Percentiles rank a stretch among this genome's conserved stretches.
These are phyloP conservation scores for Wickerhamiella allomyrinae DNA, from an alignment of 805 yeast species.

Conservation along the genomic window DNA sequence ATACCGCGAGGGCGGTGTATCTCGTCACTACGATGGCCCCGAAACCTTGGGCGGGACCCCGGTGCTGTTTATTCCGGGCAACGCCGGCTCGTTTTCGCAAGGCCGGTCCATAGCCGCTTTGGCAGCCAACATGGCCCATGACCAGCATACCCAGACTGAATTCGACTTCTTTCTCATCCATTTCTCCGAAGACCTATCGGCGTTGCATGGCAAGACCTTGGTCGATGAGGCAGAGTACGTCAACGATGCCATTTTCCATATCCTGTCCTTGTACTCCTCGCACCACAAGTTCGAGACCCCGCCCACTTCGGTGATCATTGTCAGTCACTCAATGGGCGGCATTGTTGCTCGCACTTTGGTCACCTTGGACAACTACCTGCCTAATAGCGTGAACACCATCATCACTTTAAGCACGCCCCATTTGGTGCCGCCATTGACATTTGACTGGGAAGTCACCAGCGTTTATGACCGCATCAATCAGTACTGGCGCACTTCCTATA, in stretches of 20 bases:
- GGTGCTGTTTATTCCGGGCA: constrained; percentile 88
- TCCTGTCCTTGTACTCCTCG: constrained; percentile 48
- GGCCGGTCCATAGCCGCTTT: constrained; percentile 86
- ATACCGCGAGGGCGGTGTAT: constrained; percentile 63
- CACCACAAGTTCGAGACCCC: constrained; percentile 21
- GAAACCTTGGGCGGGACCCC: constrained; percentile 64
- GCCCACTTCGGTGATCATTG: constrained; percentile 59
- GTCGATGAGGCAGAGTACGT: constrained; percentile 86
- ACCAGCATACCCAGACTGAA: constrained; percentile 23
- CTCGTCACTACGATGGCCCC: constrained; percentile 7
- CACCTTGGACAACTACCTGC: constrained; percentile 59
- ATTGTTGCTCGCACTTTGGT: constrained; percentile 78
- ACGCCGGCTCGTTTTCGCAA: constrained; percentile 89
- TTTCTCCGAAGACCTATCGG: constrained; percentile 91
- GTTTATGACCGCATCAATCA: constrained; percentile 61
- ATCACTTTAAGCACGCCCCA: constrained; percentile 86
- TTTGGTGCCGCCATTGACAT: constrained; percentile 80
- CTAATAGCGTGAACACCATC: constrained; percentile 66
- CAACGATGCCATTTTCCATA: constrained; percentile 74
- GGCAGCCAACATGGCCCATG: constrained; percentile 41
- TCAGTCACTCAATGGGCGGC: constrained; percentile 98
- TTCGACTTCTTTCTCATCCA: constrained; percentile 85
- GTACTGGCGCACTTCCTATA: constrained; percentile 62
- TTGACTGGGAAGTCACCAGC: constrained; percentile 73
- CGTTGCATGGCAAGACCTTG: constrained; percentile 88